phyloP scores from a whole-genome alignment of 257 asterid genomes.

The Nicotiana benthamiana region DNA sequence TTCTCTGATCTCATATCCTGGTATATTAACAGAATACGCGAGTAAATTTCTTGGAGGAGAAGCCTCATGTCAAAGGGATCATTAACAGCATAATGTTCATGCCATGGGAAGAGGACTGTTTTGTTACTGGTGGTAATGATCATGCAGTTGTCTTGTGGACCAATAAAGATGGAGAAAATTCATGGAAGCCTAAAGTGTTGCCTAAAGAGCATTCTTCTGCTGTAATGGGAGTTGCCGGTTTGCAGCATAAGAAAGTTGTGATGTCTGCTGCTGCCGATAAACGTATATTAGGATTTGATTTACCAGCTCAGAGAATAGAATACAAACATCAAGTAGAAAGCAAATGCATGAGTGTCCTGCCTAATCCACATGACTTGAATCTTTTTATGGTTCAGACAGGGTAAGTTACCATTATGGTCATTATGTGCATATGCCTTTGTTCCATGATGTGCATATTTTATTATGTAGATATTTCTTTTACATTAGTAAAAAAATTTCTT shows the following conservation, averaged over 20 bases:
- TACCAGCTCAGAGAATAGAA: slow-evolving; percentile 41
- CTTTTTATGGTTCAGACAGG: slow-evolving; percentile 95
- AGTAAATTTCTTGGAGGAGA: slow-evolving; percentile 52
- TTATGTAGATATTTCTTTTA: background rate
- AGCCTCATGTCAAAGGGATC: slow-evolving; percentile 76
- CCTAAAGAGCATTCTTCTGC: slow-evolving; percentile 80
- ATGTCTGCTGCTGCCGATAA: slow-evolving; percentile 88
- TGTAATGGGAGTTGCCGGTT: slow-evolving; percentile 90
- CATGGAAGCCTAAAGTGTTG: slow-evolving; percentile 57
- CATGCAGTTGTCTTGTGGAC: slow-evolving; percentile 84
- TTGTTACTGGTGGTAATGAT: slow-evolving; percentile 87
- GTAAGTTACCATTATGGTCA: slow-evolving; percentile 25
- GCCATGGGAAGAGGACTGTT: slow-evolving; percentile 79
- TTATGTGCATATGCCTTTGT: background rate
- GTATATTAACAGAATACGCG: slow-evolving; percentile 35
- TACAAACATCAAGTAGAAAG: slow-evolving; percentile 70
- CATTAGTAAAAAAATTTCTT: background rate
- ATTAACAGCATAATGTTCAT: slow-evolving; percentile 76
- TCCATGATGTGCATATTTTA: background rate
- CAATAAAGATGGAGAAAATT: slow-evolving; percentile 47
- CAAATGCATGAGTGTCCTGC: slow-evolving; percentile 90
- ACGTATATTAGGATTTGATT: slow-evolving; percentile 61
- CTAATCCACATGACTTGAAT: slow-evolving; percentile 85
- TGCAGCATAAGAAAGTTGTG: slow-evolving; percentile 64
- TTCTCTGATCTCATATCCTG: slow-evolving; percentile 2